Conservation (phyloP, 768 basidiomycete genomes). For the Tylopilus sp. region DNA sequence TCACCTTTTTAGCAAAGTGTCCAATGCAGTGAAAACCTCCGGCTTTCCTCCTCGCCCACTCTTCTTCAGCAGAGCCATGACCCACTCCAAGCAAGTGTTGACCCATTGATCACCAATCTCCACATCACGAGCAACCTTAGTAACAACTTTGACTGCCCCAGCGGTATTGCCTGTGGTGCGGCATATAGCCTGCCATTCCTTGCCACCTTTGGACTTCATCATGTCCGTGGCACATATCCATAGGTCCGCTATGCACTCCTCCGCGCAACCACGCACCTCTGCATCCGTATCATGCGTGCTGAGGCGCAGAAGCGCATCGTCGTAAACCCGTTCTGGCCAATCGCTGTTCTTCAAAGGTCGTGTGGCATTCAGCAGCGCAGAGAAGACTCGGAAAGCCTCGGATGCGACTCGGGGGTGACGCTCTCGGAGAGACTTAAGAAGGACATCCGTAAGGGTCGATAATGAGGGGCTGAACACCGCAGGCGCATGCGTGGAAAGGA, state of each 20-base stretch:
- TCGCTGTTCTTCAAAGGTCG: no score
- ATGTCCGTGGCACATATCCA: constrained; percentile 84
- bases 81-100: constrained; percentile 73
- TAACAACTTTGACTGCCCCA: constrained; percentile 77
- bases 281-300: constrained; percentile 84
- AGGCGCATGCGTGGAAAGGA: constrained; percentile 68
- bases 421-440: constrained; percentile 73
- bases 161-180: constrained; percentile 67
- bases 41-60: constrained; percentile 75
- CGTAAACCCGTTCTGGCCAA: constrained; percentile 29
- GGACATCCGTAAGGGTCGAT: constrained; percentile 64
- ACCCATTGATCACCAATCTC: constrained; percentile 76
- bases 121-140: constrained; percentile 75
- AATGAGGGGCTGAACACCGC: constrained; percentile 58
- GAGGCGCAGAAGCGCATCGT: constrained; percentile 67
- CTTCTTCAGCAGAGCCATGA: constrained; percentile 70
- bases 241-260: constrained; percentile 80
- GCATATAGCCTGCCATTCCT: constrained; percentile 81
- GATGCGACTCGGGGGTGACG: constrained; percentile 87
- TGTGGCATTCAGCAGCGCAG: constrained; percentile 47
- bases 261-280: constrained; percentile 80
- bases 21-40: constrained; percentile 76
- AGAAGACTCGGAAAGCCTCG: constrained; percentile 85
- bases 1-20: constrained; percentile 67
- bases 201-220: constrained; percentile 56